Conservation (phyloP, 2,329 filamentous ascomycete species). For the Lachnellula hyalina region DNA sequence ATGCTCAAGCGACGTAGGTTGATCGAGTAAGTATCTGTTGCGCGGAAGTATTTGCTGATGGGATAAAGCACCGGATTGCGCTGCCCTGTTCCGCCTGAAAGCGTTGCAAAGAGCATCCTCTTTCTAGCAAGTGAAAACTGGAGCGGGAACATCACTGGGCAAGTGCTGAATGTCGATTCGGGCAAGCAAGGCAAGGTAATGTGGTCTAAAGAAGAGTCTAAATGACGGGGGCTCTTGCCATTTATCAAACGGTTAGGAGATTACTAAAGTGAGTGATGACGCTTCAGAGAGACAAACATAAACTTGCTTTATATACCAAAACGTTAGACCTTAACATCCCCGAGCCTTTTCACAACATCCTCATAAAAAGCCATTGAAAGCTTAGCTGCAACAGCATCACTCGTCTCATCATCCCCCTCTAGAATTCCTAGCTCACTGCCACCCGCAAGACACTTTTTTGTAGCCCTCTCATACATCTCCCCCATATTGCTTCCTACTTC, state of each 20-base stretch:
- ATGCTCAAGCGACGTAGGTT: conserved; percentile 38
- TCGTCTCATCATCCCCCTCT: conserved; percentile 37
- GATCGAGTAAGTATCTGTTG: background rate
- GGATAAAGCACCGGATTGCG: conserved; percentile 31
- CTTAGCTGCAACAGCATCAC: conserved; percentile 35
- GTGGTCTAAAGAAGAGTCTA: conserved; percentile 29
- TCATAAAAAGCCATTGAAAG: conserved; percentile 40
- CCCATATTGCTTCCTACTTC: conserved; percentile 37
- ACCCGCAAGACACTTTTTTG: conserved; percentile 35
- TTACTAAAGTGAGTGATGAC: background rate
- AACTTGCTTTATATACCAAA: background rate
- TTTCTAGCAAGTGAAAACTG: conserved; percentile 43
- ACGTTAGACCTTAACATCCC: conserved; percentile 22
- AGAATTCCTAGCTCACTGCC: conserved; percentile 33
- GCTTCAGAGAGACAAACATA: background rate
- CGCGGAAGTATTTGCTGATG: background rate
- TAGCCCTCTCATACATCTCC: conserved; percentile 36
- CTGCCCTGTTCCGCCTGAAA: conserved; percentile 34
- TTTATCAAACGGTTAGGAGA: no score
- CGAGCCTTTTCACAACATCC: conserved; percentile 40
- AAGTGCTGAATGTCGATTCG: conserved; percentile 40
- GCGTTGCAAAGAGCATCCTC: conserved; percentile 40
- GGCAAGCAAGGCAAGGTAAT: conserved; percentile 41
- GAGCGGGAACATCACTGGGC: conserved; percentile 40
- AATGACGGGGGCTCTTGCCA: background rate